Conservation (phyloP, 148 eudicot genomes). For the Chenopodium album region DNA sequence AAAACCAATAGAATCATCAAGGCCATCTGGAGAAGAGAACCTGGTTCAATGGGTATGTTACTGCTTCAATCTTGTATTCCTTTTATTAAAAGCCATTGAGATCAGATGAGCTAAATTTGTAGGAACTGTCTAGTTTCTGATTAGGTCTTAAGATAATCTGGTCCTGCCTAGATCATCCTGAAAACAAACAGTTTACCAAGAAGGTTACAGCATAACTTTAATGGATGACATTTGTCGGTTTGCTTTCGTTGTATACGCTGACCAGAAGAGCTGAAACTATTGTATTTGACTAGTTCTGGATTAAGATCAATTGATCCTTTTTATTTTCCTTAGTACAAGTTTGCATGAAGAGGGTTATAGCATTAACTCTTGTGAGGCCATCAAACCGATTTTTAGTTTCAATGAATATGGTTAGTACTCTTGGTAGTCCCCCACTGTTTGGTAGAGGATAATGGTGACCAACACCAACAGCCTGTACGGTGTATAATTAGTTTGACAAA, state of each 20-base stretch:
- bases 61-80: slow-evolving; percentile 14
- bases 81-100: background rate
- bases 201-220: background rate
- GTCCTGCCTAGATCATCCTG: background rate
- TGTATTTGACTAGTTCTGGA: background rate
- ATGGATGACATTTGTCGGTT: background rate
- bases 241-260: background rate
- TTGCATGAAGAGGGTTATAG: background rate
- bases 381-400: background rate
- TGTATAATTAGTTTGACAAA: slow-evolving; percentile 14
- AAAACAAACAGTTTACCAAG: background rate
- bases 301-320: slow-evolving; percentile 2
- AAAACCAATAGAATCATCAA: slow-evolving; percentile 76
- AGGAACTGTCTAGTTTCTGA: background rate
- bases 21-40: slow-evolving; percentile 88
- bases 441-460: background rate
- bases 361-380: background rate
- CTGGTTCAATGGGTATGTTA: slow-evolving; percentile 84
- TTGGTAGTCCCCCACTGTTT: too few relatives aligned
- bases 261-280: background rate
- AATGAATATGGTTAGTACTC: too few relatives aligned
- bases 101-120: background rate
- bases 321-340: background rate
- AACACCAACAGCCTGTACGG: slow-evolving; percentile 16
- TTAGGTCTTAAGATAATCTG: background rate